Percentiles rank a stretch among this genome's conserved stretches.
Conservation (phyloP, 2,329 filamentous ascomycete genomes). For the Aureobasidium musti region DNA sequence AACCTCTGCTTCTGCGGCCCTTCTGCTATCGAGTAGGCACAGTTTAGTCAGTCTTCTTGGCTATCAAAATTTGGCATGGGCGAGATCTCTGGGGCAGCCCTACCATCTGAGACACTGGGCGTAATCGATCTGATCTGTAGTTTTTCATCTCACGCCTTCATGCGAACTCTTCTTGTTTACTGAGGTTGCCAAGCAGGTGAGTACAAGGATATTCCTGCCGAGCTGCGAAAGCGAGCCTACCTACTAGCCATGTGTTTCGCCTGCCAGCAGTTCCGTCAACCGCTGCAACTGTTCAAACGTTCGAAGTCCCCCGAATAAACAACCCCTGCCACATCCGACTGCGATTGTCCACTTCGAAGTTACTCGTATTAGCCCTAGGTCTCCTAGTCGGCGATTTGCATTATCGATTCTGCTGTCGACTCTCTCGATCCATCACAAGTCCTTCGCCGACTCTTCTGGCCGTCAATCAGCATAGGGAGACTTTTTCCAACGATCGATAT, state of each 20-base stretch:
- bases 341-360: no score
- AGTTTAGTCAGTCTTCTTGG: not conserved
- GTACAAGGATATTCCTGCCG: not conserved
- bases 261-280: conserved; percentile 1
- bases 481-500: not conserved
- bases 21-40: no score
- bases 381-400: not conserved
- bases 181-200: not conserved
- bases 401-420: not conserved
- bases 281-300: conserved; percentile 1
- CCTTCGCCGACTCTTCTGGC: conserved; percentile 14
- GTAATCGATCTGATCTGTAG: conserved; percentile 11
- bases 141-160: not conserved
- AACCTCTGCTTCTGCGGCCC: no score
- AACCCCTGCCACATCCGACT: conserved; percentile 5
- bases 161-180: not conserved
- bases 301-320: not conserved
- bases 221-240: not conserved
- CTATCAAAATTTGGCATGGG: not conserved
- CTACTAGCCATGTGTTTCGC: conserved; percentile 3
- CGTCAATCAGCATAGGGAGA: not conserved
- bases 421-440: not conserved
- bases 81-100: not conserved
- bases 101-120: conserved; percentile 9
- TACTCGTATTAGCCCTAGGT: no score